Percentiles rank a stretch among this genome's conserved stretches.
phyloP scores from a whole-genome alignment of 2,329 filamentous ascomycete species.

The Teratosphaeria pseudoeucalypti region DNA sequence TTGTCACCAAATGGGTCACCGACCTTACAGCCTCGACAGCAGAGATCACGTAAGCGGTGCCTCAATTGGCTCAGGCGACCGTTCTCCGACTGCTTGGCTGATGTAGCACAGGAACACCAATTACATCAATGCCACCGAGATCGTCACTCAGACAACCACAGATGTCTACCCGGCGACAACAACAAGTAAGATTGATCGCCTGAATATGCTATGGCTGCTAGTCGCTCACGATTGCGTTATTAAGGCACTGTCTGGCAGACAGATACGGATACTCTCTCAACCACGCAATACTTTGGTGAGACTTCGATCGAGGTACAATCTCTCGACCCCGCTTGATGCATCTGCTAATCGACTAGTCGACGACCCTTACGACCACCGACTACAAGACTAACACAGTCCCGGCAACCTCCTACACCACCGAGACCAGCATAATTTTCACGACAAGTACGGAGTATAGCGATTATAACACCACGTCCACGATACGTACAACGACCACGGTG shows the following conservation, averaged over 20 bases:
- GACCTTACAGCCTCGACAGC: background rate
- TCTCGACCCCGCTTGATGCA: background rate
- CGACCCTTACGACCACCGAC: background rate
- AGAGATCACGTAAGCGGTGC: background rate
- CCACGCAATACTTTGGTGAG: background rate
- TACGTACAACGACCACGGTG: background rate
- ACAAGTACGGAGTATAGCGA: background rate
- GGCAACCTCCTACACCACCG: background rate
- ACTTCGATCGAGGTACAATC: background rate
- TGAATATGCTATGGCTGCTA: background rate
- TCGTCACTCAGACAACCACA: background rate
- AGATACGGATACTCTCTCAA: background rate
- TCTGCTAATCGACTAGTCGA: background rate
- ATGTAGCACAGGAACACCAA: background rate
- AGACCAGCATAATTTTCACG: background rate
- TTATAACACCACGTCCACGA: background rate
- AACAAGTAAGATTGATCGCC: background rate
- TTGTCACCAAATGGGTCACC: background rate
- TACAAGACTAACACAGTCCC: background rate
- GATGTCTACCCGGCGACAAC: background rate
- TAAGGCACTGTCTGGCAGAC: background rate
- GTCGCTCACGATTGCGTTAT: background rate
- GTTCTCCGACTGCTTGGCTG: background rate
- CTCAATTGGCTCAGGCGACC: too few species aligned
- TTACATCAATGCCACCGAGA: background rate